A percentile compares a stretch with the other conserved stretches of the same genome.
Conservation (phyloP, 768 basidiomycete species). For the Lactifluus rugatus region DNA sequence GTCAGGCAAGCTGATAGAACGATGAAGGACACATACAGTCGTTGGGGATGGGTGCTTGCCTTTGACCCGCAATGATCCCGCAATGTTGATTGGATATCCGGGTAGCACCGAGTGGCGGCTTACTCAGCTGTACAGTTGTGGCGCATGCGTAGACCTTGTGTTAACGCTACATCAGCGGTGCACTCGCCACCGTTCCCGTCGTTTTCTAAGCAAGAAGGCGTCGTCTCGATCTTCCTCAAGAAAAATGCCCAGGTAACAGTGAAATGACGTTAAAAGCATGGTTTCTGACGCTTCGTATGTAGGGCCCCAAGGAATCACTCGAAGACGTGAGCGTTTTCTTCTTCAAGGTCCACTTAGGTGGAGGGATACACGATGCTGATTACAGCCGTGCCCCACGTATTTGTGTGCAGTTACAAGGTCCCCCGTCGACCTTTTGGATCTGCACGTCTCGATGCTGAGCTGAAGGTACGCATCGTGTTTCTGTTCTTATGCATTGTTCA, state of each 20-base stretch:
- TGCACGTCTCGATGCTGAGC: constrained; percentile 97
- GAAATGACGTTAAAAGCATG: constrained; percentile 14
- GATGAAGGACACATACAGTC: constrained; percentile 32
- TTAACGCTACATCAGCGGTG: constrained; percentile 27
- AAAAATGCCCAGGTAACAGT: constrained; percentile 78
- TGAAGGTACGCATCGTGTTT: constrained; percentile 55
- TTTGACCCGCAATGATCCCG: background rate
- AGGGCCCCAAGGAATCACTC: constrained; percentile 89
- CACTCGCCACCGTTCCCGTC: constrained; percentile 23
- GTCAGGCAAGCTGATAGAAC: constrained; percentile 16
- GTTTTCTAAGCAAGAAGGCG: constrained; percentile 7
- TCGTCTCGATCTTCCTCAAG: constrained; percentile 36
- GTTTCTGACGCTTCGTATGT: constrained; percentile 20
- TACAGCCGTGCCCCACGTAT: constrained; percentile 54
- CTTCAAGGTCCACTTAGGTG: constrained; percentile 58
- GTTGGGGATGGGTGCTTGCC: constrained; percentile 5
- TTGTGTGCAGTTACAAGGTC: constrained; percentile 81
- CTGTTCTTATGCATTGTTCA: background rate
- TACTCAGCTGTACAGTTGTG: constrained; percentile 57
- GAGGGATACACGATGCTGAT: constrained; percentile 60
- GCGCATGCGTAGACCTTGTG: constrained; percentile 26
- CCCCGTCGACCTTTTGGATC: constrained; percentile 95
- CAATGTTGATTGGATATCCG: constrained; percentile 35
- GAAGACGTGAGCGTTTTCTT: constrained; percentile 75
- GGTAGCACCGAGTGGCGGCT: constrained; percentile 56